A percentile compares a stretch with the other conserved stretches of the same genome.
These are phyloP conservation scores for Lentithecium fluviatile DNA, from an alignment of 495 filamentous ascomycete genomes.

Conservation along the genomic window DNA sequence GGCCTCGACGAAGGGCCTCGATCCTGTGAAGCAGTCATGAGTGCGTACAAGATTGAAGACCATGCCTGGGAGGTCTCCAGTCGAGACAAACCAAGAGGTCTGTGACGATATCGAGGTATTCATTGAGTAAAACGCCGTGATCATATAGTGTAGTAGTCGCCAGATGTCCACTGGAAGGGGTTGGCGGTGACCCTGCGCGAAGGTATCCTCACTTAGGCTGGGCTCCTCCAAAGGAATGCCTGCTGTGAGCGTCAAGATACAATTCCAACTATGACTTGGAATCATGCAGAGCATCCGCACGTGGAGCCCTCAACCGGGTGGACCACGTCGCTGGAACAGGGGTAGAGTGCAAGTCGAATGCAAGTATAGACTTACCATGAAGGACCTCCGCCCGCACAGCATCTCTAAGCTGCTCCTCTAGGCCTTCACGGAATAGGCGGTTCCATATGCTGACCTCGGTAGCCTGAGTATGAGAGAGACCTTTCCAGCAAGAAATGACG, in stretches of 20 bases:
- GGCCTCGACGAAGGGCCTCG: constrained; percentile 4
- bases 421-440: constrained; percentile 9
- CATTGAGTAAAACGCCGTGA: constrained; percentile 1
- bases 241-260: no score
- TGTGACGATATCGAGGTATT: background rate
- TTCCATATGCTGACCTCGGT: constrained; percentile 30
- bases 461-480: constrained; percentile 23
- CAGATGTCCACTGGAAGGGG: background rate
- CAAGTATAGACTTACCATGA: no score
- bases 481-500: constrained; percentile 35
- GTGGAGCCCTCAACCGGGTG: no score
- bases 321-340: no score
- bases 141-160: constrained; percentile 17
- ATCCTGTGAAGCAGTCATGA: constrained; percentile 29
- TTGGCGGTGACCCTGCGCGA: no score
- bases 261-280: no score
- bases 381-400: background rate
- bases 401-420: constrained; percentile 16
- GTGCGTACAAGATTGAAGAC: constrained; percentile 29
- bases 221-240: no score
- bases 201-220: no score
- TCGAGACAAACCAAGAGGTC: constrained; percentile 18
- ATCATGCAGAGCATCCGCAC: no score
- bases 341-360: no score
- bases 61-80: constrained; percentile 11